Percentiles rank a stretch among this genome's conserved stretches.
phyloP scores from a whole-genome alignment of 2,329 filamentous ascomycete genomes.

The Diaporthe humulicola region DNA sequence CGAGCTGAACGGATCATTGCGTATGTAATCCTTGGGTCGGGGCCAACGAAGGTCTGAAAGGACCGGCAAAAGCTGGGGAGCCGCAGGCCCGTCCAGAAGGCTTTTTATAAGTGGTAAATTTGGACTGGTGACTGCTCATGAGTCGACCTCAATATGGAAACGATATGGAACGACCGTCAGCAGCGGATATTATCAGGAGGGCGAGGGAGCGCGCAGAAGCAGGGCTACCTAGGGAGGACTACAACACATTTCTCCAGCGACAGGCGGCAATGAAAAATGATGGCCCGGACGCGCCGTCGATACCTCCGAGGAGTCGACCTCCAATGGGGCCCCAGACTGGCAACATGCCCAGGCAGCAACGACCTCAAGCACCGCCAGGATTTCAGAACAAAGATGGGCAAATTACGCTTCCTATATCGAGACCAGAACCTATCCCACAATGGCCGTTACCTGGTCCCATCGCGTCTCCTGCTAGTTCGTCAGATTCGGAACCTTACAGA shows the following conservation, averaged over 20 bases:
- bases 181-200: conserved; percentile 65
- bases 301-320: conserved; percentile 47
- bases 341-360: conserved; percentile 46
- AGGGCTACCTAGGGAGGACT: conserved; percentile 51
- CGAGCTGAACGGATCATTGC: conserved; percentile 37
- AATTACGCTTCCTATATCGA: conserved; percentile 63
- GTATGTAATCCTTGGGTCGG: conserved; percentile 43
- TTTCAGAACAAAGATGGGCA: conserved; percentile 55
- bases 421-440: conserved; percentile 66
- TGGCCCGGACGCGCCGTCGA: conserved; percentile 44
- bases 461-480: conserved; percentile 48
- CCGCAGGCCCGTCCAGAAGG: conserved; percentile 36
- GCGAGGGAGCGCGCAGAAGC: conserved; percentile 67
- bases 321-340: conserved; percentile 41
- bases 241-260: conserved; percentile 45
- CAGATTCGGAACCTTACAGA: conserved; percentile 59
- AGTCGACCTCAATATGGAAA: conserved; percentile 68
- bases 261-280: conserved; percentile 45
- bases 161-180: conserved; percentile 61
- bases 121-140: conserved; percentile 57
- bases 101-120: conserved; percentile 40
- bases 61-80: conserved; percentile 27
- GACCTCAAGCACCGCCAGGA: conserved; percentile 50
- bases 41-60: conserved; percentile 32
- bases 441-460: conserved; percentile 64